Evolutionary conservation across 2,329 filamentous ascomycete species (phyloP), one percentile per base, ranked within the genome.

Genomic region (Cladosporium sp.): DNA sequence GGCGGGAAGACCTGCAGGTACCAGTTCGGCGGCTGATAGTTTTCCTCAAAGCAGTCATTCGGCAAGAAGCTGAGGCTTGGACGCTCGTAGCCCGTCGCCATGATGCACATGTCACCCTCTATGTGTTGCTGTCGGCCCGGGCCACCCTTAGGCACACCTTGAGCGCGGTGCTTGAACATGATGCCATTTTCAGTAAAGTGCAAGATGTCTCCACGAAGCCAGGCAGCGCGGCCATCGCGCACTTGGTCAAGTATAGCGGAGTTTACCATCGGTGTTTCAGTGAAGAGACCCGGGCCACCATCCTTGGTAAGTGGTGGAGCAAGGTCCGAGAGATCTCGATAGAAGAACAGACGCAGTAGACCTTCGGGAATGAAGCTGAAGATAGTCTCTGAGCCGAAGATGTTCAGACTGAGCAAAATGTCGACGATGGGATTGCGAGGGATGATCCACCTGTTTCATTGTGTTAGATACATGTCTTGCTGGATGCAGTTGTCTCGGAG

Each of bases 1-100:
- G 90, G 88, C 4, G 91, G 90, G 73, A 95, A 95, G 0, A 88
- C 89, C 71, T 95, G 90, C 0, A 95, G 80, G 65, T 94, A 95
- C 91, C 91, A 95, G 70, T 90, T 91, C 0, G 91, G 91, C 1
- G 90, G 88, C 1, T 78, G 76, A 65, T 94, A 95, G 0, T 88
- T 86, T 61, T 89, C 82, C 9, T 82, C 69, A 69, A 94, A 94
- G 66, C 83, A 86, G 53, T 90, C 83, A 0, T 84, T 75, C 0
- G 90, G 90, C 0, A 96, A 77, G 71, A 95, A 94, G 10, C 77
- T 78, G 0, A 95, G 79, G 3, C 81, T 83, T 0, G 91, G 90
- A 0, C 90, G 81, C 65, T 89, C 82, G 75, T 85, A 95, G 1
- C 91, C 91, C 0, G 91, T 95, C 0, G 91, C 91, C 82, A 94